These are phyloP conservation scores for Aspergillus ostianus DNA, from an alignment of 495 filamentous ascomycete species.

Conservation along the genomic window DNA sequence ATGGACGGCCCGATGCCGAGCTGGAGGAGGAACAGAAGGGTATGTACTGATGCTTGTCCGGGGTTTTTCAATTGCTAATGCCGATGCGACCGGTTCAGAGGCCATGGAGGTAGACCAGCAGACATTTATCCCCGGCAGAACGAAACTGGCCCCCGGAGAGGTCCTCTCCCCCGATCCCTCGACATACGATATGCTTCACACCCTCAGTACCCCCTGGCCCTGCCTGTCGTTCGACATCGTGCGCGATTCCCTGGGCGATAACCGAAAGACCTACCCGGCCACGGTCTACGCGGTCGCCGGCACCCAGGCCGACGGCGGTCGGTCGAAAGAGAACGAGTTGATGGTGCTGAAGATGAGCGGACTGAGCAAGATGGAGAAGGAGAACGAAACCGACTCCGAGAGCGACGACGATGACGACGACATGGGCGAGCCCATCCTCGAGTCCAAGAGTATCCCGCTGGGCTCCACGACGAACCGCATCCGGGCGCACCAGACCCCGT, in stretches of 20 bases:
- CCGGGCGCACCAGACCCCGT: constrained; percentile 72
- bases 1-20: constrained; percentile 89
- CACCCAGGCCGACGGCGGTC: constrained; percentile 77
- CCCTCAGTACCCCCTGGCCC: constrained; percentile 87
- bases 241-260: constrained; percentile 81
- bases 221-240: constrained; percentile 95
- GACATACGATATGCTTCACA: constrained; percentile 96
- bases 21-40: constrained; percentile 79
- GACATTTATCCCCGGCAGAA: constrained; percentile 89
- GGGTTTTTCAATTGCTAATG: constrained; percentile 3
- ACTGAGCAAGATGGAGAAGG: constrained; percentile 78
- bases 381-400: constrained; percentile 67
- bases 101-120: constrained; percentile 90
- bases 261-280: constrained; percentile 84
- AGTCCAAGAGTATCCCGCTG: constrained; percentile 83
- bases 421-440: constrained; percentile 85
- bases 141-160: constrained; percentile 83
- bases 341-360: constrained; percentile 95
- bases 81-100: constrained; percentile 36
- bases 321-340: constrained; percentile 82
- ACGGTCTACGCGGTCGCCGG: constrained; percentile 92
- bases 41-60: constrained; percentile 28
- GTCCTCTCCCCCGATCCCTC: constrained; percentile 84
- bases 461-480: constrained; percentile 89
- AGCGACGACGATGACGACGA: constrained; percentile 76